Conservation (phyloP, 352 stramenopile species). For the Globisporangium iwayamae region DNA sequence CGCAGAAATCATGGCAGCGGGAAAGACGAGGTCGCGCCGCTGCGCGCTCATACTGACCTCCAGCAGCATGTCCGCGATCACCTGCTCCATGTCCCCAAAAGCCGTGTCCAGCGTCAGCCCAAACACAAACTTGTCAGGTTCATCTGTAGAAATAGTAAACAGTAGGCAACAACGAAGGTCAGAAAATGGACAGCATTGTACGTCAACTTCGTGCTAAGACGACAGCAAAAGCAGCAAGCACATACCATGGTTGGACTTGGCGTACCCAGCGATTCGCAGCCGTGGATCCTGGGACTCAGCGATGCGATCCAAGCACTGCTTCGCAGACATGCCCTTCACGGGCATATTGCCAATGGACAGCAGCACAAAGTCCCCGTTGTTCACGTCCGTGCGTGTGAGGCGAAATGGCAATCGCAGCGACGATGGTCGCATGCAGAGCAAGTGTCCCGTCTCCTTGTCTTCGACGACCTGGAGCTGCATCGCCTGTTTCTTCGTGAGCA, state of each 20-base stretch:
- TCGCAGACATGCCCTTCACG: conserved; percentile 38
- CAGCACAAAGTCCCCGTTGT: conserved; percentile 65
- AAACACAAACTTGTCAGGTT: conserved; percentile 51
- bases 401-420: conserved; percentile 44
- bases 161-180: background rate
- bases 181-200: background rate
- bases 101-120: conserved; percentile 53
- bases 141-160: background rate
- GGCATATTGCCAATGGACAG: conserved; percentile 48
- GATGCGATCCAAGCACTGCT: conserved; percentile 40
- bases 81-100: conserved; percentile 74
- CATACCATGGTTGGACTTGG: conserved; percentile 12
- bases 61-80: conserved; percentile 69
- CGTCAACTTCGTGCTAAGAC: background rate
- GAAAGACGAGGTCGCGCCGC: conserved; percentile 64
- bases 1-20: conserved; percentile 55
- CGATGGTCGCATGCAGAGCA: conserved; percentile 50
- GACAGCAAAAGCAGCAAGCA: conserved; percentile 1
- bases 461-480: conserved; percentile 47
- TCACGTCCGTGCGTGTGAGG: conserved; percentile 48
- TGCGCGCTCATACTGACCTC: conserved; percentile 71
- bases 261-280: conserved; percentile 29
- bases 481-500: conserved; percentile 31
- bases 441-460: conserved; percentile 26
- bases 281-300: conserved; percentile 12